phyloP scores from a whole-genome alignment of 305 asterid genomes.

The Fraxinus albicans region DNA sequence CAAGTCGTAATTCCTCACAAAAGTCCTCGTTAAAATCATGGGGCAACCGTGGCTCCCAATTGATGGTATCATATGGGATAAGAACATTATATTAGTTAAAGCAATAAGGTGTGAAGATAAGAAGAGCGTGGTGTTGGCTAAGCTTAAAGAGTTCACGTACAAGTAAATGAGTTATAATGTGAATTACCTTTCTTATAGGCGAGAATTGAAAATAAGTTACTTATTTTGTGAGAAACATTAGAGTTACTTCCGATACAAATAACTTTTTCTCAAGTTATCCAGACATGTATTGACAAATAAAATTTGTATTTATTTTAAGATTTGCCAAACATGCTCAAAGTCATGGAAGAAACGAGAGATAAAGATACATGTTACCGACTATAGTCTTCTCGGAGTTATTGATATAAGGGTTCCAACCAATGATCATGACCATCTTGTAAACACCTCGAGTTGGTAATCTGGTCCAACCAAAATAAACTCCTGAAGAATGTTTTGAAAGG shows the following conservation, averaged over 20 bases:
- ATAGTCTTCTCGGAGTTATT: constrained; percentile 87
- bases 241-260: not conserved
- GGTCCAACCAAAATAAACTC: constrained; percentile 94
- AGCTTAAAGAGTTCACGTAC: not conserved
- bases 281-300: not conserved
- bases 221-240: not conserved
- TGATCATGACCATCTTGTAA: constrained; percentile 89
- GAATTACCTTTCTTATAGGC: not conserved
- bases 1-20: constrained; percentile 78
- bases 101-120: not conserved
- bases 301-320: not conserved
- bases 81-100: constrained; percentile 12
- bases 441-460: constrained; percentile 57
- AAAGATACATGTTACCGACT: constrained; percentile 46
- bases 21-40: constrained; percentile 79
- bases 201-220: not conserved
- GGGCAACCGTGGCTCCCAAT: constrained; percentile 94
- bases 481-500: constrained; percentile 79
- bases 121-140: not conserved
- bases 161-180: not conserved
- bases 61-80: not conserved
- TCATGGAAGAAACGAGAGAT: not conserved
- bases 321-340: not conserved
- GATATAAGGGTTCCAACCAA: constrained; percentile 94
- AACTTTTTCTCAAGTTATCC: not conserved